Percentiles rank a stretch among this genome's conserved stretches.
These are phyloP conservation scores for Aspergillus fischeri DNA, from an alignment of 2,329 filamentous ascomycete genomes.

Conservation along the genomic window DNA sequence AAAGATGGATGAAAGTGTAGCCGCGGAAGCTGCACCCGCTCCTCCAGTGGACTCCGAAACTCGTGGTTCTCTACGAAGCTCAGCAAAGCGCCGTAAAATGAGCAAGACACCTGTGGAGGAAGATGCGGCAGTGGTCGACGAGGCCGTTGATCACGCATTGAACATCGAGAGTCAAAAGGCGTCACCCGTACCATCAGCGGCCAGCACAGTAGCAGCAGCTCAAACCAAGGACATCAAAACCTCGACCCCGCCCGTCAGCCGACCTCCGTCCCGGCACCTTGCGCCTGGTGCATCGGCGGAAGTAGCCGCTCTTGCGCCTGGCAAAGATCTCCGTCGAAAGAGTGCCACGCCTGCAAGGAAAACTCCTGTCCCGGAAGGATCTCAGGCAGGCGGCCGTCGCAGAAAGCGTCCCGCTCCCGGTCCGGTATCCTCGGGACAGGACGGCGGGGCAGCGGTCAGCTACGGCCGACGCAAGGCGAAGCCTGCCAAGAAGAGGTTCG, in stretches of 20 bases:
- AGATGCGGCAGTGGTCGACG: constrained; percentile 27
- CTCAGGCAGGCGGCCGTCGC: constrained; percentile 43
- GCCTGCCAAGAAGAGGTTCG: constrained; percentile 41
- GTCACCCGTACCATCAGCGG: constrained; percentile 20
- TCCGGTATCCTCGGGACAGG: constrained; percentile 53
- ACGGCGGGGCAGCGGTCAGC: constrained; percentile 59
- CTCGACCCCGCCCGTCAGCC: constrained; percentile 30
- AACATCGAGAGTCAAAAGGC: constrained; percentile 22
- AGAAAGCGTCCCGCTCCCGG: constrained; percentile 59
- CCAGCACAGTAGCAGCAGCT: constrained; percentile 14
- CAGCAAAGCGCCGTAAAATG: constrained; percentile 38
- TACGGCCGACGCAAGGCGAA: constrained; percentile 57
- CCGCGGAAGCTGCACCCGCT: constrained; percentile 16
- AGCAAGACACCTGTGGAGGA: constrained; percentile 27
- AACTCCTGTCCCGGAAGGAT: constrained; percentile 39
- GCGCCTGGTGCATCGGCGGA: constrained; percentile 26
- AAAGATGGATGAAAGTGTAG: constrained; percentile 50
- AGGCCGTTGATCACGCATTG: constrained; percentile 36
- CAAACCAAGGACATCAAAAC: constrained; percentile 13
- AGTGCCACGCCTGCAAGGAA: constrained; percentile 39
- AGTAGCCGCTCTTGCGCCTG: constrained; percentile 14
- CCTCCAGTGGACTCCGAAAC: constrained; percentile 18
- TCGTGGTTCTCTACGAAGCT: constrained; percentile 23
- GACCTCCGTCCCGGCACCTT: constrained; percentile 32
- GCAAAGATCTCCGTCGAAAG: constrained; percentile 38